Base-by-base conservation (phyloP, 331 rosid species). In the Quercus lobata region DNA sequence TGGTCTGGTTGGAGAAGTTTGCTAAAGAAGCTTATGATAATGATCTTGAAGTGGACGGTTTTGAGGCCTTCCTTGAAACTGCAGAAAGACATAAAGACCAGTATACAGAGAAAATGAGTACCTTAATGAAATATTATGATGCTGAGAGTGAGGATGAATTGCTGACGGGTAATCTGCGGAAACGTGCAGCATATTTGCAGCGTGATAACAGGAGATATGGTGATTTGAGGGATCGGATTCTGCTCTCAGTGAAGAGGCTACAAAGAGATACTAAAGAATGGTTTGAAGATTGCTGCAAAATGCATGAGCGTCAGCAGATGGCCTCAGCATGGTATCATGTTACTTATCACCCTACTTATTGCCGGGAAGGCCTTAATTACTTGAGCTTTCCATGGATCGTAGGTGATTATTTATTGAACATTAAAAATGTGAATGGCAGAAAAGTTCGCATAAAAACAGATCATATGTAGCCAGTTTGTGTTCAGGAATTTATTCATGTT, bases 311-410 rank as follows among this genome's bases (percentile, higher is more conserved):
- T 60, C 77, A 71, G 84, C 86, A 24, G 29, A 17, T 93, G 90
- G 97, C 99, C 3, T 89, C 91, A 8, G 99, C 99, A n/a, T 95
- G 99, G 99, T 93, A 93, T 78, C 87, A 88, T 73, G 98, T 93
- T 35, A 87, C 97, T 30, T 95, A 89, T 84, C 94, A 90, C 85
- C 89, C 91, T 0, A 72, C 56, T 2, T 79, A 84, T 80, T 74
- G 60, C 80, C 82, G 56, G 5, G 84, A 87, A 86, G 68, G 65
- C 73, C 17, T 77, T 73, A 76, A 61, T 37, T 91, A 76, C 84
- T 73, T 95, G 49, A 93, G 98, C 90, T 89, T 95, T 81, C 97
- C 99, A 4, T 95, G 99, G 99, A 89, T 90, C 41, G 82, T 88
- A 30, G 94, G 92, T 57, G 94, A 93, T 73, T 81, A 85, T 81